phyloP scores from a whole-genome alignment of 495 filamentous ascomycete species.

The Bombardia bombarda region DNA sequence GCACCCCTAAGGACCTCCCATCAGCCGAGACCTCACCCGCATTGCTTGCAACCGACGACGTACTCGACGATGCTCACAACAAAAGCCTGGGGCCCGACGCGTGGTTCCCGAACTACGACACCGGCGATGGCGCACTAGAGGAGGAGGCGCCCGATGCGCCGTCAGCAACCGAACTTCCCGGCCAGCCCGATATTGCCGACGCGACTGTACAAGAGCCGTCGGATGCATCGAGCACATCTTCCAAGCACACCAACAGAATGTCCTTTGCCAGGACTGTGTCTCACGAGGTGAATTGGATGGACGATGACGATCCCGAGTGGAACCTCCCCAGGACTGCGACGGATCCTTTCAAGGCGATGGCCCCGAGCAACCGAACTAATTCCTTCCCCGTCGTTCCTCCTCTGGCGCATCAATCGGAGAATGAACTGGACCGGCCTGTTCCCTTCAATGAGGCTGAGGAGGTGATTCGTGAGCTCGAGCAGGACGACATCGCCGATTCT shows the following conservation, averaged over 20 bases:
- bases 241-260: conserved; percentile 43
- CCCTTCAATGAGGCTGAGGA: conserved; percentile 13
- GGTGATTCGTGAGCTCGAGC: conserved; percentile 21
- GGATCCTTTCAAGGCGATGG: conserved; percentile 49
- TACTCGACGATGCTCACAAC: conserved; percentile 8
- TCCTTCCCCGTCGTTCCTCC: conserved; percentile 53
- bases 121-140: conserved; percentile 19
- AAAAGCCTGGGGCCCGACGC: conserved; percentile 16
- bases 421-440: conserved; percentile 16
- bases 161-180: conserved; percentile 3
- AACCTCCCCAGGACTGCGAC: conserved; percentile 38
- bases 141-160: conserved; percentile 14
- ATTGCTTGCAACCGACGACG: neutral
- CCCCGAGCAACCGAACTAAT: conserved; percentile 47
- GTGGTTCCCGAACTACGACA: conserved; percentile 22
- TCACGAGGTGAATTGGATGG: conserved; percentile 45
- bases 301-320: conserved; percentile 47
- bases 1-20: neutral
- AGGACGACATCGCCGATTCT: conserved; percentile 20
- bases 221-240: conserved; percentile 17
- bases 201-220: conserved; percentile 10
- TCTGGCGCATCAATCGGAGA: conserved; percentile 17
- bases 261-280: conserved; percentile 47
- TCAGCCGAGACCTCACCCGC: too few relatives aligned
- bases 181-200: conserved; percentile 10